Percentiles rank a stretch among this genome's conserved stretches.
These are phyloP conservation scores for Magnaporthiopsis rhizophila DNA, from an alignment of 2,329 filamentous ascomycete genomes.

Conservation along the genomic window DNA sequence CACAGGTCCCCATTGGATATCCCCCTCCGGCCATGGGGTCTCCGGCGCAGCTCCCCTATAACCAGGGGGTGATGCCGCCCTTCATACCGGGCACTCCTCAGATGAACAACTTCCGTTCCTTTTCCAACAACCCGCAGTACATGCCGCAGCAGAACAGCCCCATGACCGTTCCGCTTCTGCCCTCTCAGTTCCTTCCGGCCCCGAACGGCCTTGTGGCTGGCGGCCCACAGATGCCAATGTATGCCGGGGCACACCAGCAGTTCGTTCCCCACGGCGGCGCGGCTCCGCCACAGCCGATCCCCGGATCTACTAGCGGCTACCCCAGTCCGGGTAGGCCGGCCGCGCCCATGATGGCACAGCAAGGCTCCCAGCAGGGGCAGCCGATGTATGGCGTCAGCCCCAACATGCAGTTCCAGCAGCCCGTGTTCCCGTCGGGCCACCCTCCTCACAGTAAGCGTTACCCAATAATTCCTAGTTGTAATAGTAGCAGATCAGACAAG, in stretches of 20 bases:
- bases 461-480: background rate
- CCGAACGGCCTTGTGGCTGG: slow-evolving; percentile 62
- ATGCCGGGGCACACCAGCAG: slow-evolving; percentile 56
- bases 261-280: slow-evolving; percentile 50
- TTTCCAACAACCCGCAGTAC: slow-evolving; percentile 65
- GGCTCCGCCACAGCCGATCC: slow-evolving; percentile 45
- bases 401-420: slow-evolving; percentile 65
- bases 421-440: slow-evolving; percentile 62
- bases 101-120: slow-evolving; percentile 62
- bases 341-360: slow-evolving; percentile 89
- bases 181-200: slow-evolving; percentile 67
- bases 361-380: slow-evolving; percentile 89
- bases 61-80: slow-evolving; percentile 62
- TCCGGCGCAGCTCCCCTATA: slow-evolving; percentile 62
- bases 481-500: slow-evolving; percentile 2
- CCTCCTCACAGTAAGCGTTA: slow-evolving; percentile 62
- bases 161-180: slow-evolving; percentile 78
- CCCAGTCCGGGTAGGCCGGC: slow-evolving; percentile 74
- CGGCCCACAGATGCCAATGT: slow-evolving; percentile 73
- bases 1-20: slow-evolving; percentile 61
- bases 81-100: slow-evolving; percentile 65
- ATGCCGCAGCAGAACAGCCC: slow-evolving; percentile 60
- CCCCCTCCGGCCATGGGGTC: slow-evolving; percentile 57
- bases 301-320: slow-evolving; percentile 62
- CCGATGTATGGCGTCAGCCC: slow-evolving; percentile 67